Base-by-base conservation (phyloP, 1,284 basidiomycete genomes). In the Fomitopsis betulina region DNA sequence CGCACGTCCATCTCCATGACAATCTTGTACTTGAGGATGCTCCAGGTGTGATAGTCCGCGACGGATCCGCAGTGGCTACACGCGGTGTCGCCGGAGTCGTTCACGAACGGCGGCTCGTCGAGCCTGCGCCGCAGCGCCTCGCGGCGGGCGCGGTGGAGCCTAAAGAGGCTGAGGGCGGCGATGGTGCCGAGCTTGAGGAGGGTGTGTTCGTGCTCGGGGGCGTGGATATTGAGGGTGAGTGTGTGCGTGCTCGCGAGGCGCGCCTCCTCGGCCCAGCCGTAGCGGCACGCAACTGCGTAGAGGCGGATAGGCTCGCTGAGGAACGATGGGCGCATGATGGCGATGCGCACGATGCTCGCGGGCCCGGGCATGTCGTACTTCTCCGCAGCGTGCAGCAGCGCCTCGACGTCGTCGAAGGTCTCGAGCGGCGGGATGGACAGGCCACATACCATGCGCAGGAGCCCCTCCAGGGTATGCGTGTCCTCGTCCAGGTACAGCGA, bases 341-440 rank as follows among this genome's bases (percentile, higher is more conserved):
- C 75, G 25, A 81, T 77, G 32, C 82, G 82, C 45, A 85, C 68
- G 63, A 85, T 77, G 6, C 82, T 84, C 58, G 76, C 72, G 1
- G 85, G 82, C 0, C 84, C 85, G 0, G 82, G 78, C 80, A 85
- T 86, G 51, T 87, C 85, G 67, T 86, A 87, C 64, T 86, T 86
- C 62, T 87, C 85, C 0, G 84, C 80, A 0, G 83, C 83, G 58
- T 76, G 83, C 12, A 87, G 72, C 21, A 87, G 65, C 3, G 76
- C 72, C 57, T 86, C 84, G 58, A 87, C 69, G 35, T 70, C 62
- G 62, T 85, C 83, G 65, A 79, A 81, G 0, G 78, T 75, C 50
- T 75, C 72, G n/a, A 84, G 70, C 3, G 73, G 71, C 19, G 77
- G 71, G 21, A 87, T 75, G 2, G 80, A 53, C 9, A 84, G 73